Conservation (phyloP, 2,329 filamentous ascomycete species). For the Arthrobotrys musiformis region DNA sequence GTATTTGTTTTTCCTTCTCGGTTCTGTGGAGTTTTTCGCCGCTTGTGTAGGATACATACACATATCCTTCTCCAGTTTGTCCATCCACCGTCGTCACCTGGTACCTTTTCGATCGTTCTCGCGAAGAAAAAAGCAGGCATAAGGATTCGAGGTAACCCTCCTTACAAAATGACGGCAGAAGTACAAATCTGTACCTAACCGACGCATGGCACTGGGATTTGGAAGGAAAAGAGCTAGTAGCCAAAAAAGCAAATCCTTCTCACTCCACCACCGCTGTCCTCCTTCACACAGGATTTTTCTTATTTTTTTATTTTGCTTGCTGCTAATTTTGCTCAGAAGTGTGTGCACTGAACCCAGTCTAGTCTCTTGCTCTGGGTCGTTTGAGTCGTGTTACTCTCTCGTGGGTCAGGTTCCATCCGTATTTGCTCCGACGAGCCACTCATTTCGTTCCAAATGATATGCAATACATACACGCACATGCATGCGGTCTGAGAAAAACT, state of each 20-base stretch:
- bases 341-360: slow-evolving; percentile 52
- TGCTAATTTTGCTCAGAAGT: slow-evolving; percentile 53
- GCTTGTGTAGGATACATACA: slow-evolving; percentile 36
- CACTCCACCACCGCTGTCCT: slow-evolving; percentile 5
- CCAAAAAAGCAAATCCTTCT: slow-evolving; percentile 43
- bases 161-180: slow-evolving; percentile 39
- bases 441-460: slow-evolving; percentile 54
- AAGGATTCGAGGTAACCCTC: slow-evolving; percentile 30
- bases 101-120: slow-evolving; percentile 43
- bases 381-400: slow-evolving; percentile 56
- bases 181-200: slow-evolving; percentile 52
- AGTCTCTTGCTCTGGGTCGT: slow-evolving; percentile 49
- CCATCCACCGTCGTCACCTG: slow-evolving; percentile 49
- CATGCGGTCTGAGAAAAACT: slow-evolving; percentile 35
- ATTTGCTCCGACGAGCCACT: slow-evolving; percentile 56
- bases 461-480: slow-evolving; percentile 48
- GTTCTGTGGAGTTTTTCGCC: slow-evolving; percentile 33
- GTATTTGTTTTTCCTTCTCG: slow-evolving; percentile 33
- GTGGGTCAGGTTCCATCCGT: slow-evolving; percentile 55
- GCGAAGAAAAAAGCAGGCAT: slow-evolving; percentile 26
- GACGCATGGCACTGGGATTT: slow-evolving; percentile 55
- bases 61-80: slow-evolving; percentile 37
- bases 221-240: slow-evolving; percentile 48
- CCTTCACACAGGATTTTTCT: slow-evolving; percentile 53
- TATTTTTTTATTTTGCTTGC: no score